Conservation (phyloP, 129 eudicot genomes). For the Scalesia atractyloides region DNA sequence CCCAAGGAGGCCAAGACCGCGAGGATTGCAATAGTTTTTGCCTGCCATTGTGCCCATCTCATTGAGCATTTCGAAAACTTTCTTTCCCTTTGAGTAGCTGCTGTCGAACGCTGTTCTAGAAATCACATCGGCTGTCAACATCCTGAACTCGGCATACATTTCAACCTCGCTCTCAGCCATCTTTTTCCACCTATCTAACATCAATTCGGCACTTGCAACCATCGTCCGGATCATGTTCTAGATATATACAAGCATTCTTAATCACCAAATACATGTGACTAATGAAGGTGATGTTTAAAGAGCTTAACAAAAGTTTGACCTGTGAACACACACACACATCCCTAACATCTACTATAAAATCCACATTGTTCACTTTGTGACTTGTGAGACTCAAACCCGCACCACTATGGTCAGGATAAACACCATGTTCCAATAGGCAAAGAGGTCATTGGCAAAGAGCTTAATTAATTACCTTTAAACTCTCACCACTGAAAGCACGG, state of each 20-base stretch:
- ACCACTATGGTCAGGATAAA: too few relatives aligned
- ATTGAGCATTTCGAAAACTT: slow-evolving; percentile 34
- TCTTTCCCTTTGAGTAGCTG: slow-evolving; percentile 37
- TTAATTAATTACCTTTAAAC: slow-evolving; percentile 41
- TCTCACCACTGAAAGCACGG: slow-evolving; percentile 51
- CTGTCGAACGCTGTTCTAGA: slow-evolving; percentile 44
- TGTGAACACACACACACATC: too few relatives aligned
- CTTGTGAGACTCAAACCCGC: too few relatives aligned
- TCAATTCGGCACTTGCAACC: slow-evolving; percentile 36
- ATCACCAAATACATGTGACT: background rate
- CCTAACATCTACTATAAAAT: too few relatives aligned
- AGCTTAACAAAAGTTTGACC: background rate
- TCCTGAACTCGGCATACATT: slow-evolving; percentile 31
- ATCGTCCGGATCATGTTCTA: slow-evolving; percentile 40
- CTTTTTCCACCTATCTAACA: slow-evolving; percentile 40
- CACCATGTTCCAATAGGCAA: too few relatives aligned
- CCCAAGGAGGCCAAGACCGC: slow-evolving; percentile 14
- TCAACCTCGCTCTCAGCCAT: slow-evolving; percentile 35
- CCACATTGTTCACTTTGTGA: too few relatives aligned
- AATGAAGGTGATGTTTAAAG: background rate
- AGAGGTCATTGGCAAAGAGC: background rate
- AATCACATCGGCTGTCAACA: slow-evolving; percentile 41
- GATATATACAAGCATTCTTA: background rate
- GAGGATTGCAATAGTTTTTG: slow-evolving; percentile 31
- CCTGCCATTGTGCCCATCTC: slow-evolving; percentile 35